A percentile compares a stretch with the other conserved stretches of the same genome.
These are phyloP conservation scores for Macrolepiota fuliginosa DNA, from an alignment of 768 basidiomycete genomes.

Conservation along the genomic window DNA sequence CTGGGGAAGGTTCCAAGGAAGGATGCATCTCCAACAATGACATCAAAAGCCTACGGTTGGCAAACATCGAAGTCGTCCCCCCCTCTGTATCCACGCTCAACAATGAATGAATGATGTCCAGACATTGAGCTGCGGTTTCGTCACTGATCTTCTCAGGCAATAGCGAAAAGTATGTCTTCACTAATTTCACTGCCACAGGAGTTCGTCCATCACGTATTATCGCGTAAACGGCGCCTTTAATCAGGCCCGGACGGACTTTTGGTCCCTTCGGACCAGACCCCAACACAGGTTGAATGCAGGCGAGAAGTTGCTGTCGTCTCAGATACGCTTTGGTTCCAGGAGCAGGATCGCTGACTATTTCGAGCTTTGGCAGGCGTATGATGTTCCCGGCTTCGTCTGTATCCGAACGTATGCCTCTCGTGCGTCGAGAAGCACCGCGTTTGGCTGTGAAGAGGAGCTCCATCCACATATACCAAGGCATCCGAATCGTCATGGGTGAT, in stretches of 20 bases:
- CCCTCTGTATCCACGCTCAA: constrained; percentile 25
- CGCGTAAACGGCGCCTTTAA: constrained; percentile 31
- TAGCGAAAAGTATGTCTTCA: constrained; percentile 44
- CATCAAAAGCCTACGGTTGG: constrained; percentile 41
- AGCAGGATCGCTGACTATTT: neutral
- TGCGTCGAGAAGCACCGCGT: constrained; percentile 30
- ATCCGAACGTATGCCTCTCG: constrained; percentile 11
- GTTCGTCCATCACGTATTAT: constrained; percentile 42
- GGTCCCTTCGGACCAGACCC: neutral
- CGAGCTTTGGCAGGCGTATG: neutral
- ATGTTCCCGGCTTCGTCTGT: neutral
- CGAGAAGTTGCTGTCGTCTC: constrained; percentile 17
- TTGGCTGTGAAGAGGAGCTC: constrained; percentile 29
- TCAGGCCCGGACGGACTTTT: neutral
- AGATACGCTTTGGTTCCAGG: constrained; percentile 10
- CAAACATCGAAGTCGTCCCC: constrained; percentile 43
- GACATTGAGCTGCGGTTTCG: constrained; percentile 32
- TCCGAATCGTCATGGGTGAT: constrained; percentile 10
- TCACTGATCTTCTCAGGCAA: constrained; percentile 43
- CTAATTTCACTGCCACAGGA: constrained; percentile 40
- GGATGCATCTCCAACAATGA: constrained; percentile 45
- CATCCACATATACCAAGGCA: constrained; percentile 54
- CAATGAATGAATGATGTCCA: constrained; percentile 54
- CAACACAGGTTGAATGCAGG: constrained; percentile 16
- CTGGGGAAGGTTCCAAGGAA: constrained; percentile 51